Evolutionary conservation across 2,329 filamentous ascomycete genomes (phyloP), one percentile per base, ranked within the genome.

Genomic region (Nakataea oryzae): DNA sequence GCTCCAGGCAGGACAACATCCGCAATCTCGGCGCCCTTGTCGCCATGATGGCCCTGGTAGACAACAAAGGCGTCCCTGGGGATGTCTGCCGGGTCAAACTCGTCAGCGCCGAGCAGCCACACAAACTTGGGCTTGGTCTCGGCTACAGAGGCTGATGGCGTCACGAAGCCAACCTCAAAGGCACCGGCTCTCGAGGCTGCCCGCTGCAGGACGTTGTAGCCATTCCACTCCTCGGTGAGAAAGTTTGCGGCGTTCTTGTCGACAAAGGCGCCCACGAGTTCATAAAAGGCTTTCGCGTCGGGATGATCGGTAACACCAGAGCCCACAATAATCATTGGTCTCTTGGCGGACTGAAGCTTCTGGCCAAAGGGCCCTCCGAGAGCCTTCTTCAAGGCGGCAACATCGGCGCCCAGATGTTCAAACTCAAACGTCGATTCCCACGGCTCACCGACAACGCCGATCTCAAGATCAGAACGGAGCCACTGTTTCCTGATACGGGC

Each of bases 31-130:
- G 95, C 95, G 66, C 93, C 95, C 61, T 85, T 85, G 78, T 99
- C 95, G 76, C 95, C 95, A 76, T 99, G 95, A 76, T 99, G 95
- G 67, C 95, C 95, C 78, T 99, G 95, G 81, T 99, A 99, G 70
- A 99, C 85, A 65, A 99, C 88, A 73, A 97, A 99, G 14, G 95
- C 93, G 67, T 95, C 90, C 81, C 95, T 96, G 70, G 95, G 95
- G 63, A 99, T 90, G 69, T 97, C 92, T 63, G 85, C 83, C 68
- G 90, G 86, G 66, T 83, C 82, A 72, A 97, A 83, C 79, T 99
- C 95, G 73, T 99, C 95, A 30, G 95, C 95, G 68, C 93, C 95
- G 60, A 99, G 86, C 60, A 99, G 87, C 93, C 93, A 99, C 72
- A 99, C 79, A 71, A 99, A 92, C 83, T 97, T 99, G 65, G 95